These are phyloP conservation scores for Linnemannia hyalina DNA, from an alignment of 192 early-diverging fungal genomes.

Conservation along the genomic window DNA sequence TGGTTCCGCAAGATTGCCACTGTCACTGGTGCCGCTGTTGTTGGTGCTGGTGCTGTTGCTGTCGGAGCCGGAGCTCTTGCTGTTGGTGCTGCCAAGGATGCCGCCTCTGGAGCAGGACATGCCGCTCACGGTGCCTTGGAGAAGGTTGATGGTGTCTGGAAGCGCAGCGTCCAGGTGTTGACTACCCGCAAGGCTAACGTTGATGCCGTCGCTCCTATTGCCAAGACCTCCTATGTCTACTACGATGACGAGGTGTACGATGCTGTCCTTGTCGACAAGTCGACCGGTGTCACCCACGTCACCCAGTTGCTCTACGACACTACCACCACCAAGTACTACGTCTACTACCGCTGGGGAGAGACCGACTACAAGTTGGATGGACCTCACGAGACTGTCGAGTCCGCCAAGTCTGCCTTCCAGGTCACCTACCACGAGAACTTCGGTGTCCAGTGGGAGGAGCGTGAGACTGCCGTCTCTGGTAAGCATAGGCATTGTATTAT, in stretches of 20 bases:
- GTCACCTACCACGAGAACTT: slow-evolving; percentile 21
- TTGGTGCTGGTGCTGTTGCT: slow-evolving; percentile 5
- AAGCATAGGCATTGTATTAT: too few relatives aligned
- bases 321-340: slow-evolving; percentile 34
- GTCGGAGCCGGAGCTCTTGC: not conserved
- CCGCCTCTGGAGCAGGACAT: not conserved
- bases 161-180: slow-evolving; percentile 27
- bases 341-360: slow-evolving; percentile 36
- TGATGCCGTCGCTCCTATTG: slow-evolving; percentile 16
- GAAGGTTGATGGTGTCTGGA: slow-evolving; percentile 35
- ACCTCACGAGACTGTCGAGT: slow-evolving; percentile 33
- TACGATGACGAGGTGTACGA: slow-evolving; percentile 29
- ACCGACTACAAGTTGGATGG: slow-evolving; percentile 16
- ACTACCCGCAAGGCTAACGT: slow-evolving; percentile 38
- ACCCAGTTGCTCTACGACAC: slow-evolving; percentile 39
- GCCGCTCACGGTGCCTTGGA: slow-evolving; percentile 5
- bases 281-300: slow-evolving; percentile 24
- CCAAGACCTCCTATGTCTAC: slow-evolving; percentile 31
- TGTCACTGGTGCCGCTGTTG: slow-evolving; percentile 10
- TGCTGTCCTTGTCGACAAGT: slow-evolving; percentile 8
- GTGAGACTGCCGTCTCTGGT: slow-evolving; percentile 18
- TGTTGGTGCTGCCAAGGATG: slow-evolving; percentile 12
- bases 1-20: slow-evolving; percentile 13
- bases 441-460: slow-evolving; percentile 29
- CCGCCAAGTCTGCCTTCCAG: slow-evolving; percentile 30